A percentile compares a stretch with the other conserved stretches of the same genome.
These are phyloP conservation scores for Phyllostachys edulis DNA, from an alignment of 176 grass and related monocot species.

Conservation along the genomic window DNA sequence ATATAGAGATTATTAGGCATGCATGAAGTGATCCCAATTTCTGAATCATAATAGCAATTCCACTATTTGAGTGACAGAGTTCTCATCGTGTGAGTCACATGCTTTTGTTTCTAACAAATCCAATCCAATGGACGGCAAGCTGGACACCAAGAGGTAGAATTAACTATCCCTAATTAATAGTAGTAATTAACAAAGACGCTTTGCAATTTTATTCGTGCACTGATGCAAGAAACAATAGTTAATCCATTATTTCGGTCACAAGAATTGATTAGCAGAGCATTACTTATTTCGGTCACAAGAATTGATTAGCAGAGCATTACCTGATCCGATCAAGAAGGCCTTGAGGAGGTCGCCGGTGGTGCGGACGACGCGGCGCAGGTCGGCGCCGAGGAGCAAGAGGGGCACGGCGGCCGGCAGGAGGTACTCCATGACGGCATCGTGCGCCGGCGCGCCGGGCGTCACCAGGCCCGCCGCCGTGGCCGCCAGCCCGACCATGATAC, in stretches of 20 bases:
- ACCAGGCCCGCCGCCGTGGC: slow-evolving; percentile 55
- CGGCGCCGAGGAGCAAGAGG: slow-evolving; percentile 80
- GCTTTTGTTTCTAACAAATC: too few species aligned
- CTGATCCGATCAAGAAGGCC: slow-evolving; percentile 74
- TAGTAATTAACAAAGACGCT: too few species aligned
- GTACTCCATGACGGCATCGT: slow-evolving; percentile 69
- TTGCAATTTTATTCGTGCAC: too few species aligned
- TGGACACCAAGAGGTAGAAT: too few species aligned
- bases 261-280: too few species aligned
- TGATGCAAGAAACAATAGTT: too few species aligned
- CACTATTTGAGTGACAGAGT: neutral
- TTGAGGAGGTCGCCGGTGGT: slow-evolving; percentile 73
- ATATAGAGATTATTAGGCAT: neutral
- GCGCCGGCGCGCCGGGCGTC: slow-evolving; percentile 61
- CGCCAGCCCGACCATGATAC: slow-evolving; percentile 64
- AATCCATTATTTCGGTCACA: too few species aligned
- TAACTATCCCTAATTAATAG: too few species aligned
- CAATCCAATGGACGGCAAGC: too few species aligned
- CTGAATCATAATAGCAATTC: neutral
- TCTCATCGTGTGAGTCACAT: too few species aligned
- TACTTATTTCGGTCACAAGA: too few species aligned
- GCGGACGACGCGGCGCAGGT: slow-evolving; percentile 74
- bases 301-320: neutral
- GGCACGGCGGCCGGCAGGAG: slow-evolving; percentile 69
- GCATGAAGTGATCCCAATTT: neutral